These are phyloP conservation scores for Lasiosphaeriaceae sp. DNA, from an alignment of 495 filamentous ascomycete species.

Conservation along the genomic window DNA sequence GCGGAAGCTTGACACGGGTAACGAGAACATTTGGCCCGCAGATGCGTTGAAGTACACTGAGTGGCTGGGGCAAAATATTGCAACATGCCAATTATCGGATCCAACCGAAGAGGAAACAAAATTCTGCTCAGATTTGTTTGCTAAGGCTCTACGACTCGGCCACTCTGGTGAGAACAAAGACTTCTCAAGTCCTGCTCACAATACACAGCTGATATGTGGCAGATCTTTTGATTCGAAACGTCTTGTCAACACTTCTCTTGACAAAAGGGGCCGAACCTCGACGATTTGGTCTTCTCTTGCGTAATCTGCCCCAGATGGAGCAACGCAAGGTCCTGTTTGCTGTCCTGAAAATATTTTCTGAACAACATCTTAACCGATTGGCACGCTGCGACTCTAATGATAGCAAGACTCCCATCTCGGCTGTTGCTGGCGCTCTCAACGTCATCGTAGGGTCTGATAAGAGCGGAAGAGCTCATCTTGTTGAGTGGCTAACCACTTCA, in stretches of 20 bases:
- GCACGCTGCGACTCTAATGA: conserved; percentile 26
- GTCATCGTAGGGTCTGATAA: conserved; percentile 33
- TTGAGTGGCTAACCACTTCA: conserved; percentile 64
- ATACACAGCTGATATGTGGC: conserved; percentile 9
- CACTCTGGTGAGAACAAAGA: conserved; percentile 56
- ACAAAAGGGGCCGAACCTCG: conserved; percentile 24
- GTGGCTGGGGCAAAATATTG: conserved; percentile 73
- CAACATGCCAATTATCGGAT: conserved; percentile 42
- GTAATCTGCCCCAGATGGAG: conserved; percentile 49
- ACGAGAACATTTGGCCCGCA: conserved; percentile 57
- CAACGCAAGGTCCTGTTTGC: conserved; percentile 56
- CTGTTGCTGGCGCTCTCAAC: conserved; percentile 44
- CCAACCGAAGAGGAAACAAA: conserved; percentile 42
- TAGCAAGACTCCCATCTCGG: conserved; percentile 38
- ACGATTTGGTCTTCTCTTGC: conserved; percentile 42
- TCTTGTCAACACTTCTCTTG: conserved; percentile 46
- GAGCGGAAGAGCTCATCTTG: conserved; percentile 46
- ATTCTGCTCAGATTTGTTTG: conserved; percentile 56
- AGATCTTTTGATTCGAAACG: conserved; percentile 55
- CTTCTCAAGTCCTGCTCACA: not conserved
- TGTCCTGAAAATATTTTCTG: conserved; percentile 57
- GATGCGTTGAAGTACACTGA: conserved; percentile 58
- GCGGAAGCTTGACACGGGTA: conserved; percentile 19
- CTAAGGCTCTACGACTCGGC: conserved; percentile 66
- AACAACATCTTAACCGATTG: conserved; percentile 43